Evolutionary conservation across 805 yeast genomes (phyloP).

Genomic region (Kluyveromyces dobzhanskii): DNA sequence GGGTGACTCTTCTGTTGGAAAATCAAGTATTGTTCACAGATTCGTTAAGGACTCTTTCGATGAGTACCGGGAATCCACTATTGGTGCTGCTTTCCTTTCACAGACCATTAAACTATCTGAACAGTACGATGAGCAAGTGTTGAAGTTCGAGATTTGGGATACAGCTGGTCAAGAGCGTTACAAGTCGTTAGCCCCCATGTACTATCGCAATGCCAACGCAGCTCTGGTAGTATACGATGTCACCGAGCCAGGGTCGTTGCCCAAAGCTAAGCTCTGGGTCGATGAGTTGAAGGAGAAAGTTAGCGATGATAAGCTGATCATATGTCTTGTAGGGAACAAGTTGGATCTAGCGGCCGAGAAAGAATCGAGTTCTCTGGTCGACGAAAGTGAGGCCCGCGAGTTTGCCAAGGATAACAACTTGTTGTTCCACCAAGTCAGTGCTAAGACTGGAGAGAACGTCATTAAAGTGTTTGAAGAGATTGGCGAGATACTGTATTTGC

Average conservation of each 20-base stretch:
- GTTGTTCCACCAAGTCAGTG: conserved; percentile 47
- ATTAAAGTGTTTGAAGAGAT: conserved; percentile 40
- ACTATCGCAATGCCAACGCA: conserved; percentile 69
- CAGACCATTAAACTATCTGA: conserved; percentile 47
- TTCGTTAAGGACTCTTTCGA: conserved; percentile 71
- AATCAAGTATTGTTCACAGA: conserved; percentile 71
- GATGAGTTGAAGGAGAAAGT: conserved; percentile 85
- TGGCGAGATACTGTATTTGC: conserved; percentile 36
- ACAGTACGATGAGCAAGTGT: conserved; percentile 17
- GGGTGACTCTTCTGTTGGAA: conserved; percentile 82
- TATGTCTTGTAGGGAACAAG: conserved; percentile 86
- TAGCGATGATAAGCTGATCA: conserved; percentile 55
- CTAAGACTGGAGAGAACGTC: conserved; percentile 47
- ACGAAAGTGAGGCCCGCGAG: conserved; percentile 38
- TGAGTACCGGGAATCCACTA: conserved; percentile 77
- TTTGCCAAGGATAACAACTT: conserved; percentile 47
- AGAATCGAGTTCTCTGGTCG: conserved; percentile 38
- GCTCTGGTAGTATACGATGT: conserved; percentile 88
- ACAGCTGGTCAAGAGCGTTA: conserved; percentile 95
- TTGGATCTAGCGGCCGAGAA: conserved; percentile 46
- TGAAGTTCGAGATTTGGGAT: conserved; percentile 75
- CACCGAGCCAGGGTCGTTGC: conserved; percentile 60
- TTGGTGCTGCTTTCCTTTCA: conserved; percentile 97
- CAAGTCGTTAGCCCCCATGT: conserved; percentile 76
- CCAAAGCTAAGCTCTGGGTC: conserved; percentile 83